Evolutionary conservation across 164 flowering plant species (phyloP).

Genomic region (Echeveria elegans): DNA sequence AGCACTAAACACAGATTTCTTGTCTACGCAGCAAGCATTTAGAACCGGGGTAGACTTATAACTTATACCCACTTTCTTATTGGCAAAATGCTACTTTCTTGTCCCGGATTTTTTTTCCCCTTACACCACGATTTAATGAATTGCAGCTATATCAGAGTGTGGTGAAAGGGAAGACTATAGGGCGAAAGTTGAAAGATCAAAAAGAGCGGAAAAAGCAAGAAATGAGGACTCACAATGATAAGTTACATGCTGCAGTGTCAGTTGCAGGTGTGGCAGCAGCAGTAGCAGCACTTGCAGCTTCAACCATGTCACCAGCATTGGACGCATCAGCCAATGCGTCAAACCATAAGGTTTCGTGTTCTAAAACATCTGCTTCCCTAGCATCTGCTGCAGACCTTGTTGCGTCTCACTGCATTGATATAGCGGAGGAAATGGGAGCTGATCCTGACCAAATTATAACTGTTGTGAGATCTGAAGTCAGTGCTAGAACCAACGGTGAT

Average conservation of each 20-base stretch:
- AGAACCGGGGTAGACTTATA: slow-evolving; percentile 50
- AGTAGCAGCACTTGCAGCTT: slow-evolving; percentile 61
- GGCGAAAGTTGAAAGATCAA: slow-evolving; percentile 64
- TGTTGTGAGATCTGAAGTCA: slow-evolving; percentile 59
- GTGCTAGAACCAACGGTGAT: slow-evolving; percentile 66
- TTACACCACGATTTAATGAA: background rate
- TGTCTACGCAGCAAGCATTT: slow-evolving; percentile 41
- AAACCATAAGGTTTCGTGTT: slow-evolving; percentile 14
- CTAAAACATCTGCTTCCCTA: slow-evolving; percentile 43
- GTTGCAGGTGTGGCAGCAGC: slow-evolving; percentile 87
- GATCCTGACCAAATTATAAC: slow-evolving; percentile 48
- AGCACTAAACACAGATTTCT: slow-evolving; percentile 51
- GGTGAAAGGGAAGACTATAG: slow-evolving; percentile 46
- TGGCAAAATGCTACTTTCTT: background rate
- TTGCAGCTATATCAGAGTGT: slow-evolving; percentile 48
- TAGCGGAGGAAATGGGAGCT: slow-evolving; percentile 85
- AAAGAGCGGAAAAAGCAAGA: slow-evolving; percentile 73
- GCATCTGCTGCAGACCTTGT: slow-evolving; percentile 88
- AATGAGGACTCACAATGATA: slow-evolving; percentile 54
- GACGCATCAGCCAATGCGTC: slow-evolving; percentile 16
- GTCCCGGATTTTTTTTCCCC: background rate
- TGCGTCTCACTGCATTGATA: slow-evolving; percentile 83
- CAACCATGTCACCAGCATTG: slow-evolving; percentile 24
- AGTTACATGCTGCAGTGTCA: slow-evolving; percentile 70
- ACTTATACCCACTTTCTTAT: background rate